These are phyloP conservation scores for Protomyces macrosporus DNA, from an alignment of 1,139 yeast species.

Conservation along the genomic window DNA sequence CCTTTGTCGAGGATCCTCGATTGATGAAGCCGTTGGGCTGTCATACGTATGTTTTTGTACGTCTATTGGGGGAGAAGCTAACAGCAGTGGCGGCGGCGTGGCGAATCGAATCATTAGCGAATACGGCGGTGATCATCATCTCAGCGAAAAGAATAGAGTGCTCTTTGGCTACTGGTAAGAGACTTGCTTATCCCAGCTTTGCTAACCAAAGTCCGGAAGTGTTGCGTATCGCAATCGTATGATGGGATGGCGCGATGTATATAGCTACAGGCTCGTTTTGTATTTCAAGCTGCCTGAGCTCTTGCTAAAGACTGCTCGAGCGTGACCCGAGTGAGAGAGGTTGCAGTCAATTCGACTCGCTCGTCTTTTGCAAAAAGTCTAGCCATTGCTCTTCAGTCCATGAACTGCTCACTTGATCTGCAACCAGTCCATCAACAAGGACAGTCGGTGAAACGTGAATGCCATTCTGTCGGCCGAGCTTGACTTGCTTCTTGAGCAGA, in stretches of 20 bases:
- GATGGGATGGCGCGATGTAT: no score
- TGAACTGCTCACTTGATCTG: constrained; percentile 32
- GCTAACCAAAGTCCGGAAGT: background rate
- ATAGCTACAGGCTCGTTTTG: no score
- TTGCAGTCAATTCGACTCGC: background rate
- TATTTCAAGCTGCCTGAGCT: no score
- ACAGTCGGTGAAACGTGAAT: constrained; percentile 86
- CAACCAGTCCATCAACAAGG: constrained; percentile 59
- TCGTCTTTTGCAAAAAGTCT: constrained; percentile 11
- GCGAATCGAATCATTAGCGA: background rate
- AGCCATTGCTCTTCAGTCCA: constrained; percentile 33
- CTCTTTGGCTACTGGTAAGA: background rate
- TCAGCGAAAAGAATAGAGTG: background rate
- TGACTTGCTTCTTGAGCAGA: constrained; percentile 8
- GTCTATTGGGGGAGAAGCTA: background rate
- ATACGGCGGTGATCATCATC: background rate
- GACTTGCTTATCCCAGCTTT: background rate
- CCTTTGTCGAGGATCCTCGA: background rate
- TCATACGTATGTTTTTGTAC: background rate
- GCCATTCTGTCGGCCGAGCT: constrained; percentile 58
- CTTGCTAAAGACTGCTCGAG: no score
- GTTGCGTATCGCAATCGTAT: background rate
- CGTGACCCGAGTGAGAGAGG: no score
- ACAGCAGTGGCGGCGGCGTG: background rate
- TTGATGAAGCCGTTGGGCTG: background rate